A percentile compares a stretch with the other conserved stretches of the same genome.
Evolutionary conservation across 2,329 filamentous ascomycete species (phyloP).

Genomic region (Sarocladium strictum): DNA sequence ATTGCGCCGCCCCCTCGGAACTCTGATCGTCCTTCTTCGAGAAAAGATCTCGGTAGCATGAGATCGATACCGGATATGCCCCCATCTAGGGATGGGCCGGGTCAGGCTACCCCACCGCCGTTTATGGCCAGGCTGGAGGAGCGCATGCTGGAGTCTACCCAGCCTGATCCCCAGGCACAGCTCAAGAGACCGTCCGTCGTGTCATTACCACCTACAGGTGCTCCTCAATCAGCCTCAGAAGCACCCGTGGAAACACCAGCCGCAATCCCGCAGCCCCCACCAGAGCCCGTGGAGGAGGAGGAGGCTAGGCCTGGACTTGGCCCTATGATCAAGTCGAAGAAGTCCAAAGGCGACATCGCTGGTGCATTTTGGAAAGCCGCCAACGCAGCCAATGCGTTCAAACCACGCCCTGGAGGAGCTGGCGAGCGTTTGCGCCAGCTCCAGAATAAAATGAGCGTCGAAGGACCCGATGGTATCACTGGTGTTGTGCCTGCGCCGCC

Average conservation of each 20-base stretch:
- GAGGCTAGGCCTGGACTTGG: constrained; percentile 68
- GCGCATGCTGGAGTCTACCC: constrained; percentile 11
- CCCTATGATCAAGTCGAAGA: constrained; percentile 83
- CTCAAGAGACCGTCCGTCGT: constrained; percentile 17
- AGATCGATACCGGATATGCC: not conserved
- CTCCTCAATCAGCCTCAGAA: constrained; percentile 15
- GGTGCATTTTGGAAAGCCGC: constrained; percentile 77
- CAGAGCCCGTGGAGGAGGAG: constrained; percentile 14
- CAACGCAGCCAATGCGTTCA: constrained; percentile 60
- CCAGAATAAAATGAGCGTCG: constrained; percentile 36
- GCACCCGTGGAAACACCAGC: constrained; percentile 16
- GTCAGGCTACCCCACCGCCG: not conserved
- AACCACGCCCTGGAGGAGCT: constrained; percentile 80
- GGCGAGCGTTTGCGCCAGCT: constrained; percentile 67
- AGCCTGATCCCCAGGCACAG: constrained; percentile 6
- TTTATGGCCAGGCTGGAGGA: constrained; percentile 12
- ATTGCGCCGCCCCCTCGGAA: constrained; percentile 45
- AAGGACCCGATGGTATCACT: constrained; percentile 83
- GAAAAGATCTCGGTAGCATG: constrained; percentile 26
- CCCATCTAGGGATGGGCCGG: not conserved
- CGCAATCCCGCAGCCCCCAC: too few relatives aligned
- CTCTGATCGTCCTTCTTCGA: constrained; percentile 40
- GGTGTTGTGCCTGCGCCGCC: constrained; percentile 77
- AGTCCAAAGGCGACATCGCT: constrained; percentile 66
- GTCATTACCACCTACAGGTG: constrained; percentile 21